Percentiles rank a stretch among this genome's conserved stretches.
phyloP scores from a whole-genome alignment of 345 rosid genomes.

The Toxicodendron radicans region DNA sequence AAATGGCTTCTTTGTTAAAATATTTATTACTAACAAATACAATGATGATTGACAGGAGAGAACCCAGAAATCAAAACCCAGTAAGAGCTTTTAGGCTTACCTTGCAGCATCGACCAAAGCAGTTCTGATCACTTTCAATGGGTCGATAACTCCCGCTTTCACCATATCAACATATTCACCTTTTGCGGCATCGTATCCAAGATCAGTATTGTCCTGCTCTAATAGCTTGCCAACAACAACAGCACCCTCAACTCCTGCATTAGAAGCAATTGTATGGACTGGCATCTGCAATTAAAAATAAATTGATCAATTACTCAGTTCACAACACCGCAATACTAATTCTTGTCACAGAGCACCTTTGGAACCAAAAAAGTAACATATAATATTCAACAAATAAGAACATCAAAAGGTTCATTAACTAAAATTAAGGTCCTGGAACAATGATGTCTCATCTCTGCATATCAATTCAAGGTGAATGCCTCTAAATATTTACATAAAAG shows the following conservation, averaged over 20 bases:
- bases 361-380: not conserved
- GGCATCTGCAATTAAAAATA: conserved; percentile 56
- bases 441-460: not conserved
- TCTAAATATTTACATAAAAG: not conserved
- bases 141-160: conserved; percentile 88
- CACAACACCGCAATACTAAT: not conserved
- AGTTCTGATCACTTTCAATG: conserved; percentile 92
- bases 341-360: not conserved
- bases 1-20: too few species aligned
- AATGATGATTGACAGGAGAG: not conserved
- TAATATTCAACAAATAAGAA: not conserved
- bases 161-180: conserved; percentile 97
- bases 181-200: conserved; percentile 97
- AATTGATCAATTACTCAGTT: not conserved
- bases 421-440: not conserved
- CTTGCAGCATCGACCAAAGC: conserved; percentile 96
- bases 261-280: conserved; percentile 76
- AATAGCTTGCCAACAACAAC: conserved; percentile 91
- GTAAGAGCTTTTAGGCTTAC: conserved; percentile 27
- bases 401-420: not conserved
- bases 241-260: conserved; percentile 97
- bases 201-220: conserved; percentile 81
- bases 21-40: not conserved
- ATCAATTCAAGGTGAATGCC: not conserved
- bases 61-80: not conserved